Percentiles rank a stretch among this genome's conserved stretches.
Evolutionary conservation across 1,284 basidiomycete genomes (phyloP).

Genomic region (Cryptococcus sp.): DNA sequence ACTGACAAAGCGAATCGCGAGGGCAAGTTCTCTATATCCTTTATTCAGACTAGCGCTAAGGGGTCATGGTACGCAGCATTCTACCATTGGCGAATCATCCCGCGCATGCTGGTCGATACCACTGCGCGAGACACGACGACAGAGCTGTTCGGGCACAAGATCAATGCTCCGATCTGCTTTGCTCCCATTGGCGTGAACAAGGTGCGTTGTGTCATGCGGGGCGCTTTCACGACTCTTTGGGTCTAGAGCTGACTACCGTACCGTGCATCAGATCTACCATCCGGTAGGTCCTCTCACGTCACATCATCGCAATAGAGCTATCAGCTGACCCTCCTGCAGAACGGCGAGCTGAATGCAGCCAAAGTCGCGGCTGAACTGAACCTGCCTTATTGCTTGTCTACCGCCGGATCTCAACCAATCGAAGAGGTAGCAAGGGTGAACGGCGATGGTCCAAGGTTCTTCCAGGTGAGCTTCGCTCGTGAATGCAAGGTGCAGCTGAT

Average conservation of each 20-base stretch:
- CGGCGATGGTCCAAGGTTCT: constrained; percentile 67
- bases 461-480: constrained; percentile 55
- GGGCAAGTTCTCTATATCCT: constrained; percentile 29
- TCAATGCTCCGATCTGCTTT: constrained; percentile 66
- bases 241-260: no score
- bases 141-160: constrained; percentile 65
- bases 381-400: constrained; percentile 71
- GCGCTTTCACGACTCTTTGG: no score
- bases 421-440: constrained; percentile 71
- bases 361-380: constrained; percentile 65
- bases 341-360: constrained; percentile 68
- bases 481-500: no score
- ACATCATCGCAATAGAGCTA: background rate
- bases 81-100: constrained; percentile 60
- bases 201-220: no score
- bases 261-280: constrained; percentile 57
- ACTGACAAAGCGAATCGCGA: constrained; percentile 60
- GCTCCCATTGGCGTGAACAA: constrained; percentile 75
- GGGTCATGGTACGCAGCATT: constrained; percentile 44
- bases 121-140: constrained; percentile 63
- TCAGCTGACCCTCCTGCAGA: background rate
- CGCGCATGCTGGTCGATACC: constrained; percentile 73
- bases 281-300: constrained; percentile 7
- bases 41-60: background rate
- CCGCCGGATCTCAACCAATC: constrained; percentile 67